phyloP scores from a whole-genome alignment of 228 moss, liverwort and hornwort genomes.

The Sphagnum magellanicum region DNA sequence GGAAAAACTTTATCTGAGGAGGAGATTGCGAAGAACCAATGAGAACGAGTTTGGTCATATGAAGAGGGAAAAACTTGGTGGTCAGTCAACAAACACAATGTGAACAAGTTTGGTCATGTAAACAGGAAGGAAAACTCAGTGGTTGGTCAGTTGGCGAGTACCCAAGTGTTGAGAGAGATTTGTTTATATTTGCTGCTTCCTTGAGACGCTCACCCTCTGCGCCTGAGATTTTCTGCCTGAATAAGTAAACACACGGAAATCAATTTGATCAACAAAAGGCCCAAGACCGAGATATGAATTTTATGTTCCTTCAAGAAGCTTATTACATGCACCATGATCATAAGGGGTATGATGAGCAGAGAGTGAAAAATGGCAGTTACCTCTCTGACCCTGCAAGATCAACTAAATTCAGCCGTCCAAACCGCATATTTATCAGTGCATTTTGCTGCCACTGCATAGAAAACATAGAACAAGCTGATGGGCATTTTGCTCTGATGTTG shows the following conservation, averaged over 20 bases:
- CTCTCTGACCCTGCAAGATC: conserved; percentile 95
- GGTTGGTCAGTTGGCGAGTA: conserved; percentile 3
- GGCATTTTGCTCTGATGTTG: neutral
- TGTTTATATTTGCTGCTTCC: conserved; percentile 98
- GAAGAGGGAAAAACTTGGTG: neutral
- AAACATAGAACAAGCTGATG: neutral
- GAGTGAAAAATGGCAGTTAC: conserved; percentile 16
- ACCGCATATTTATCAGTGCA: conserved; percentile 66
- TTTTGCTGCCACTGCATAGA: conserved; percentile 66
- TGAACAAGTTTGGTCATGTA: neutral
- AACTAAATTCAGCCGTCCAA: conserved; percentile 82
- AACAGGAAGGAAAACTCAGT: too few species aligned
- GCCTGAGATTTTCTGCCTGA: conserved; percentile 81
- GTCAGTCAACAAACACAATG: neutral
- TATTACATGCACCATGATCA: too few species aligned
- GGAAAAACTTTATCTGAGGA: too few species aligned
- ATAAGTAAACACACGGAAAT: neutral
- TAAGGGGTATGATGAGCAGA: neutral
- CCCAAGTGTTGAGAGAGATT: conserved; percentile 95
- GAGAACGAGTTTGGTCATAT: neutral
- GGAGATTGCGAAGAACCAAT: too few species aligned
- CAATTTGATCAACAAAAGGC: neutral
- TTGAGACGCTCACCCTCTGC: conserved; percentile 91
- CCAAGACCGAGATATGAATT: neutral
- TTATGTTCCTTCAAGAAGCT: neutral